Evolutionary conservation across 192 early-diverging fungal genomes (phyloP), one percentile per base, ranked within the genome.

Genomic region (Umbelopsis sp.): DNA sequence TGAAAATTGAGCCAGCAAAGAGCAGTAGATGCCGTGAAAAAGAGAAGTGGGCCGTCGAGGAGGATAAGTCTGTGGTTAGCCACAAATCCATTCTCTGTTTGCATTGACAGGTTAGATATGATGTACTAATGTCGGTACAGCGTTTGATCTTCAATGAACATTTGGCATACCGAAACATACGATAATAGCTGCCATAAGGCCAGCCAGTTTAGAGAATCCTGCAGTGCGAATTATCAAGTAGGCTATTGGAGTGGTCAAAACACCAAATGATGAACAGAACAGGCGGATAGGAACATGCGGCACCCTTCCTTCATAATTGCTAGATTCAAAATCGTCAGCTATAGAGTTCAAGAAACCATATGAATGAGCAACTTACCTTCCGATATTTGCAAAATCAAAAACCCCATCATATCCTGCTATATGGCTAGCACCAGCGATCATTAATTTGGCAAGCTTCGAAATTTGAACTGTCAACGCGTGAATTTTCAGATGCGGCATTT

Each of bases 321-420:
- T 92, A 53, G n/a, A 21, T 21, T 49, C 14, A n/a, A 21, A 7
- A 21, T 49, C 0, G 5, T 17, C 16, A 49, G n/a, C 1, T 49
- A 17, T 17, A 49, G 47, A 4, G 0, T 5, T 0, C 5, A 21
- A 6, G 0, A n/a, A 49, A 17, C n/a, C n/a, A 4, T 17, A 21
- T n/a, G 0, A n/a, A 21, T n/a, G 3, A 49, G 16, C 16, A 49
- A 62, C 56, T 34, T 62, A 62, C 56, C 4, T 74, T 31, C 93
- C 95, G 76, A 98, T 98, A 59, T 87, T 84, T 66, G 92, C 91
- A 76, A 98, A 98, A 68, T 92, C 83, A 78, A 95, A 98, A 44
- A 86, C 83, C 3, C 96, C 94, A 73, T 97, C 87, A 81, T 96
- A 95, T 3, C 97, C 97, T 43, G 88, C 86, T 16, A 94, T 29